Evolutionary conservation across 2,329 filamentous ascomycete species (phyloP), one percentile per base, ranked within the genome.

Genomic region (Pyrenochaeta sp.): DNA sequence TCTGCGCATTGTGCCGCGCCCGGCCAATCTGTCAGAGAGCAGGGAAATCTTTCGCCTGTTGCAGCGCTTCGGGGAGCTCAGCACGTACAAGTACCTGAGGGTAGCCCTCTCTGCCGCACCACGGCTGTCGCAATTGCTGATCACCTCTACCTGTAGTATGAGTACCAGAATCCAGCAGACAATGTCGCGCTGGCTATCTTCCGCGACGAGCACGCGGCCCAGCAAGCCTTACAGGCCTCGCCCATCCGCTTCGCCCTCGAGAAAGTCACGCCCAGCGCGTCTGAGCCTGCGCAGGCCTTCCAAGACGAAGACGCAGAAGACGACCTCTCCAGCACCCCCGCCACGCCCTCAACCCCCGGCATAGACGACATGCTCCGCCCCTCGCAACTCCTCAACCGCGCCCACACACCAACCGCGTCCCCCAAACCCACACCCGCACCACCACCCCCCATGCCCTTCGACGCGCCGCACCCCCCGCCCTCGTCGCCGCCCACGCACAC

Each of bases 41-140:
- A 72, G 77, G 31, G 73, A 78, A 53, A 72, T 81, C 27, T 61
- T 78, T 28, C 71, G 73, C 24, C 61, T 80, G 38, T 60, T 80
- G 40, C 73, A 77, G 48, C 68, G 71, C 38, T 80, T 77, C 50
- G 78, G 78, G 26, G 74, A 78, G 36, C 67, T 81, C 30, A 72
- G 72, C 50, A 72, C 73, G 51, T 81, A 72, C 65, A 73, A 73
- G 51, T 71, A 70, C 51, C 67, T 80, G 28, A 71, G 65, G 38
- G 72, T 74, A n/a, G n/a, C n/a, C n/a, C n/a, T n/a, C n/a, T n/a
- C n/a, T n/a, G n/a, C n/a, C n/a, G n/a, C n/a, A n/a, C n/a, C n/a
- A n/a, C n/a, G n/a, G n/a, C n/a, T n/a, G n/a, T n/a, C n/a, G 27
- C 10, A 43, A 21, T 13, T 15, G 24, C 15, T 23, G 22, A 19